Evolutionary conservation across 202 grass and related monocot species (phyloP), one percentile per base, ranked within the genome.

Genomic region (Brachypodium distachyon): DNA sequence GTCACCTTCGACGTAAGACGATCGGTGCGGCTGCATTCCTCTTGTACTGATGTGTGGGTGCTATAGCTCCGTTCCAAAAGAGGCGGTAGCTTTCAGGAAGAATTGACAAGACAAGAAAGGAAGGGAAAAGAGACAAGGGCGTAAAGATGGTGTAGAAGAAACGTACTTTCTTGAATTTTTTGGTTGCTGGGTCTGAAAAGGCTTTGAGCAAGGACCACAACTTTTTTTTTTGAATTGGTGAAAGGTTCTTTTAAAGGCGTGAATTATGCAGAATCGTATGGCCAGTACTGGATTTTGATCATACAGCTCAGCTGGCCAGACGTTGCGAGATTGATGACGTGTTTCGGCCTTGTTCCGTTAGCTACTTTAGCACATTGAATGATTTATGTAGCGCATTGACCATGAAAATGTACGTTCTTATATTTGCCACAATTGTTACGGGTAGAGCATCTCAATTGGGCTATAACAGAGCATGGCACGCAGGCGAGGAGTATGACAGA

Each of bases 131-230:
- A 38, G 28, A 31, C 41, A 44, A 43, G 54, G 13, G 39, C 23
- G 62, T 53, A 25, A 29, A 43, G 44, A 3, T 33, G 47, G 65
- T 48, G 65, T 48, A 28, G 46, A 57, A 27, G 34, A 55, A 38
- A 2, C 28, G 54, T 38, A 12, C 62, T 81, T 81, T 38, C 71
- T 77, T 71, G 71, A 81, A 55, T 26, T 54, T 38, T 29, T n/a
- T n/a, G n/a, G n/a, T n/a, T n/a, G n/a, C n/a, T n/a, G n/a, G n/a
- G 78, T 11, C 65, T 47, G n/a, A n/a, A 18, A 5, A 48, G 8
- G 10, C 54, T 48, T 54, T 4, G 4, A 32, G 32, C 6, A 22
- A 50, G 50, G 39, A 9, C 2, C 37, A 43, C 55, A 36, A 23
- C 43, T 42, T 55, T 31, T 42, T 55, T 31, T 4, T 31, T 1